These are phyloP conservation scores for Fabrea salina DNA, from an alignment of 169 alveolate genomes.

Conservation along the genomic window DNA sequence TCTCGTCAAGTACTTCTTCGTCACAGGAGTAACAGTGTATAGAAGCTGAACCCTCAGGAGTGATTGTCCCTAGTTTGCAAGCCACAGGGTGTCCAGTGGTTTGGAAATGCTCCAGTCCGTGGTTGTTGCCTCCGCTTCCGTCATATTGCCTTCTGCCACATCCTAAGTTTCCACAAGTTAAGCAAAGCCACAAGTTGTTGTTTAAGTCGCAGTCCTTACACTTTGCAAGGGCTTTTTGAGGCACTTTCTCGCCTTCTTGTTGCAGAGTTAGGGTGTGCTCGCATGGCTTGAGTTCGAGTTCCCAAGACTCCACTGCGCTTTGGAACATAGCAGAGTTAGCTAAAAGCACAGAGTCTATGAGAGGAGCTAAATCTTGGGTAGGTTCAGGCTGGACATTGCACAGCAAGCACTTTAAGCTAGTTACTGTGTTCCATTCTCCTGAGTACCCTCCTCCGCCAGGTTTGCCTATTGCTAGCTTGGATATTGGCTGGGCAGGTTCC, in stretches of 20 bases:
- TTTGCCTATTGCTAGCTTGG: constrained; percentile 78
- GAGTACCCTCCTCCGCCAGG: constrained; percentile 71
- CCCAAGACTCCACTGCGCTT: constrained; percentile 79
- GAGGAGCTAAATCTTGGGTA: constrained; percentile 42
- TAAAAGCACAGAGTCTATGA: constrained; percentile 55
- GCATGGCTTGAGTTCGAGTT: constrained; percentile 70
- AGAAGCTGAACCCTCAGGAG: constrained; percentile 79
- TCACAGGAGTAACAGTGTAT: constrained; percentile 81
- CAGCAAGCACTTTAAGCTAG: constrained; percentile 52
- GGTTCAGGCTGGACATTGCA: constrained; percentile 52
- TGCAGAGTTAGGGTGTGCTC: constrained; percentile 75
- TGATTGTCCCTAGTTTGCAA: constrained; percentile 84
- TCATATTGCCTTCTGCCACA: constrained; percentile 84
- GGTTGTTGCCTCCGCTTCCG: constrained; percentile 86
- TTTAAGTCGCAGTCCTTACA: constrained; percentile 77
- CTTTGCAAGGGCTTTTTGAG: constrained; percentile 66
- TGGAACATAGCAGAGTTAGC: constrained; percentile 71
- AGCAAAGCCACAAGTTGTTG: constrained; percentile 83
- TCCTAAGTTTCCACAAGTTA: constrained; percentile 84
- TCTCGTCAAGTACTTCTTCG: constrained; percentile 75
- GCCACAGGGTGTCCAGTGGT: constrained; percentile 71
- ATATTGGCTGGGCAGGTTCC: constrained; percentile 44
- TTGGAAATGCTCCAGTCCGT: constrained; percentile 75
- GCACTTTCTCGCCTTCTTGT: constrained; percentile 56
- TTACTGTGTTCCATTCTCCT: constrained; percentile 57